Percentiles rank a stretch among this genome's conserved stretches.
phyloP scores from a whole-genome alignment of 352 stramenopile genomes.

The Phytophthora cactorum region DNA sequence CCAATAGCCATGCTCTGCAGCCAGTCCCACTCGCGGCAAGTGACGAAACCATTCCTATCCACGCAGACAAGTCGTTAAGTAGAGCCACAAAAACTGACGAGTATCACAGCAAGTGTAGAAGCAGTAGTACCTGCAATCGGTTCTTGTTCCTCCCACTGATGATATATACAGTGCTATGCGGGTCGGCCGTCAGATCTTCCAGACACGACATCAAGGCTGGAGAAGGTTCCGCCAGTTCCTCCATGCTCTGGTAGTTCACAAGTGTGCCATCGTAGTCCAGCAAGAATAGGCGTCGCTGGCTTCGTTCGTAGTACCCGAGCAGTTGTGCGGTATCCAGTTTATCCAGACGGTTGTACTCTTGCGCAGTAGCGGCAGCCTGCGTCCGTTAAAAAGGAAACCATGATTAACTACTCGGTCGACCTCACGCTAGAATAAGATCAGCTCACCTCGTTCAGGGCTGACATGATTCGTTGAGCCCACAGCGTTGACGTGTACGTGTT shows the following conservation, averaged over 20 bases:
- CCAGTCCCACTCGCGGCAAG: constrained; percentile 74
- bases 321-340: constrained; percentile 86
- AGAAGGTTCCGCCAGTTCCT: constrained; percentile 68
- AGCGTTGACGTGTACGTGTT: constrained; percentile 91
- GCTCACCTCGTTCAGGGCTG: constrained; percentile 68
- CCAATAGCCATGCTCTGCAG: constrained; percentile 85
- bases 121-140: constrained; percentile 49
- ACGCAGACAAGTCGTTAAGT: constrained; percentile 7
- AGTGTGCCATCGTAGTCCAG: constrained; percentile 90
- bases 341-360: constrained; percentile 89
- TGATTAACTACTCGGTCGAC: not conserved
- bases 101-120: not conserved
- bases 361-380: constrained; percentile 64
- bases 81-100: not conserved
- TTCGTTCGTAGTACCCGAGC: constrained; percentile 85
- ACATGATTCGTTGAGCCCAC: constrained; percentile 88
- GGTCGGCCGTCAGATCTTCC: constrained; percentile 70
- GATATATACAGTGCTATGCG: constrained; percentile 86
- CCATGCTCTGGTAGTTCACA: constrained; percentile 82
- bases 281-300: constrained; percentile 80
- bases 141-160: constrained; percentile 85
- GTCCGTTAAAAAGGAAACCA: not conserved
- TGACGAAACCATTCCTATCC: constrained; percentile 84
- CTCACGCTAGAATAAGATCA: not conserved
- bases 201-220: constrained; percentile 65